Percentiles rank a stretch among this genome's conserved stretches.
phyloP scores from a whole-genome alignment of 2,329 filamentous ascomycete genomes.

The Paecilomyces sp. region DNA sequence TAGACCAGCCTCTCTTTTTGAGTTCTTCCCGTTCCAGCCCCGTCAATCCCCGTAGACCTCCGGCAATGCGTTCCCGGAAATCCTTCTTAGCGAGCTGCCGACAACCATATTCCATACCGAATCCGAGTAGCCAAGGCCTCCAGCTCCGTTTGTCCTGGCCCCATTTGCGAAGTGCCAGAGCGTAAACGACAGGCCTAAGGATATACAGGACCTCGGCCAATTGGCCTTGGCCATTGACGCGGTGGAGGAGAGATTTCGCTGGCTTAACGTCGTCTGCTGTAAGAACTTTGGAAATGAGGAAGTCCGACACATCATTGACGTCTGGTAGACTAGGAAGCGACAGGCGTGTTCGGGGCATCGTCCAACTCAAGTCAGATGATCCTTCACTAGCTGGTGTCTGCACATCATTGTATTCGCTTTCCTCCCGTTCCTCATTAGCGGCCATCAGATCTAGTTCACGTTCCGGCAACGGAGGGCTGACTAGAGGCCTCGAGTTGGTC shows the following conservation, averaged over 20 bases:
- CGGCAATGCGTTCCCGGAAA: conserved; percentile 55
- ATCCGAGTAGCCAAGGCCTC: conserved; percentile 83
- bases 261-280: conserved; percentile 96
- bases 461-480: conserved; percentile 79
- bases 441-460: conserved; percentile 67
- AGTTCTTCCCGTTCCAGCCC: conserved; percentile 85
- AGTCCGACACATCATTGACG: conserved; percentile 73
- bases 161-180: conserved; percentile 68
- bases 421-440: conserved; percentile 47
- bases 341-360: conserved; percentile 89
- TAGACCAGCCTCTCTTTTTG: conserved; percentile 76
- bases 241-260: conserved; percentile 76
- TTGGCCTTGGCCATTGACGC: conserved; percentile 63
- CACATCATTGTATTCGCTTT: conserved; percentile 43
- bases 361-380: conserved; percentile 55
- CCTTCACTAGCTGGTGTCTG: conserved; percentile 36
- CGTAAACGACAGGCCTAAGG: conserved; percentile 79
- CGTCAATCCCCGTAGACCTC: conserved; percentile 69
- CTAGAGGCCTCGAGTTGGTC: conserved; percentile 73
- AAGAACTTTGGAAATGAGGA: conserved; percentile 81
- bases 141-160: conserved; percentile 69
- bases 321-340: conserved; percentile 77
- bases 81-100: conserved; percentile 71
- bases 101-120: conserved; percentile 79
- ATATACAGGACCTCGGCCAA: conserved; percentile 89